phyloP scores from a whole-genome alignment of 202 grass and related monocot species.

The Carex sylvatica region DNA sequence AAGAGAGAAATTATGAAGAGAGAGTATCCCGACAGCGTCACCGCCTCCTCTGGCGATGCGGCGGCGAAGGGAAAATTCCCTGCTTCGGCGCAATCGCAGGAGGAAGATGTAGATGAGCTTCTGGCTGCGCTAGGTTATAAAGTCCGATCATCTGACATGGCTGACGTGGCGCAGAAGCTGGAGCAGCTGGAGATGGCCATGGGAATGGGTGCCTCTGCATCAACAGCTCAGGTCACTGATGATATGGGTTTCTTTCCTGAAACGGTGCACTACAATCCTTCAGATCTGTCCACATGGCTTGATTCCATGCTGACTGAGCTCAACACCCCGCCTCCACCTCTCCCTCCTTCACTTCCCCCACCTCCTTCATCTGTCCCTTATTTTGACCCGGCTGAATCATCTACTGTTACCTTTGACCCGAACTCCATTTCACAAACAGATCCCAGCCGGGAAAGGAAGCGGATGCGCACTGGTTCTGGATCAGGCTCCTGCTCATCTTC shows the following conservation, averaged over 20 bases:
- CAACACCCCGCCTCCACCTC: constrained; percentile 61
- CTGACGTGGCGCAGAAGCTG: constrained; percentile 90
- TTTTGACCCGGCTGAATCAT: constrained; percentile 44
- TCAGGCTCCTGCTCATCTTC: constrained; percentile 64
- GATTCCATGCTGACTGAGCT: constrained; percentile 88
- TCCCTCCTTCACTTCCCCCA: constrained; percentile 29
- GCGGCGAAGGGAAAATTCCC: constrained; percentile 49
- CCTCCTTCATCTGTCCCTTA: constrained; percentile 25
- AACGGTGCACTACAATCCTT: constrained; percentile 81
- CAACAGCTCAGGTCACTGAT: constrained; percentile 28
- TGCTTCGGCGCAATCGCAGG: constrained; percentile 28
- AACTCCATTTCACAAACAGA: constrained; percentile 46
- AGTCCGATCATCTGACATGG: constrained; percentile 88
- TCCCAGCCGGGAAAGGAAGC: constrained; percentile 51
- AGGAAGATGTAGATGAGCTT: constrained; percentile 74
- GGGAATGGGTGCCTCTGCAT: constrained; percentile 39
- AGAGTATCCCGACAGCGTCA: constrained; percentile 63
- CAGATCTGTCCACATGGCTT: constrained; percentile 76
- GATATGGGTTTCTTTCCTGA: constrained; percentile 60
- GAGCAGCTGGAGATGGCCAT: constrained; percentile 99
- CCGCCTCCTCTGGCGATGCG: constrained; percentile 9
- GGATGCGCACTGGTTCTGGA: constrained; percentile 71
- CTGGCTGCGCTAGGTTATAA: constrained; percentile 95
- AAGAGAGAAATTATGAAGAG: constrained; percentile 55
- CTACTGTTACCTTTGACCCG: constrained; percentile 48